These are phyloP conservation scores for Cucumis hystrix DNA, from an alignment of 306 rosid genomes.

Conservation along the genomic window DNA sequence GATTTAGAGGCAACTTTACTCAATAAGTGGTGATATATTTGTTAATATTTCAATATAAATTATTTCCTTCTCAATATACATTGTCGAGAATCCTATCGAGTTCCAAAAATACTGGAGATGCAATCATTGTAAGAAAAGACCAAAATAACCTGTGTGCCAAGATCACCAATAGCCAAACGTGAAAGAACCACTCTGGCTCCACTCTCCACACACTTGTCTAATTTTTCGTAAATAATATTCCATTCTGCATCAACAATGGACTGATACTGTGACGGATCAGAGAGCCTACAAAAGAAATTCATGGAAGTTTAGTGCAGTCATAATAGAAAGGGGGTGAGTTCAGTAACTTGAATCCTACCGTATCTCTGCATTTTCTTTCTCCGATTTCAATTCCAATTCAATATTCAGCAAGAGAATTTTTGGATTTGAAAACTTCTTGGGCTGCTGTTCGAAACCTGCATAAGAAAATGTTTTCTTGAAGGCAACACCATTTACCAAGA, in stretches of 20 bases:
- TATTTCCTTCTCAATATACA: background rate
- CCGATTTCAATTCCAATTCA: slow-evolving; percentile 95
- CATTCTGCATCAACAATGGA: slow-evolving; percentile 99
- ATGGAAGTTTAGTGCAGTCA: background rate
- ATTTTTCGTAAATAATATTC: slow-evolving; percentile 95
- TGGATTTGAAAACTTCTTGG: slow-evolving; percentile 76
- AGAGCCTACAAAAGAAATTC: slow-evolving; percentile 40
- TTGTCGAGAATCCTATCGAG: background rate
- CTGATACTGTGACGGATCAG: slow-evolving; percentile 94
- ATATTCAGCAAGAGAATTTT: slow-evolving; percentile 70
- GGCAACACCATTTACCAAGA: slow-evolving; percentile 91
- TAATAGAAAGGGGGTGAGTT: background rate
- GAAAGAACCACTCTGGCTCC: slow-evolving; percentile 97
- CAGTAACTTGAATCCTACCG: slow-evolving; percentile 31
- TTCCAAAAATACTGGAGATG: slow-evolving; percentile 3
- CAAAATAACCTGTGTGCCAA: slow-evolving; percentile 73
- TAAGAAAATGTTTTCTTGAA: slow-evolving; percentile 97
- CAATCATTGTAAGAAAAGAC: background rate
- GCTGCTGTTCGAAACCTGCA: slow-evolving; percentile 99
- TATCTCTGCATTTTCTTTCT: slow-evolving; percentile 99
- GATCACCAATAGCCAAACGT: slow-evolving; percentile 93
- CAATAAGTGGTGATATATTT: background rate
- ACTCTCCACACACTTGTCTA: slow-evolving; percentile 87
- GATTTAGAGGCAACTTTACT: background rate
- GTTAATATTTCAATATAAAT: background rate